A percentile compares a stretch with the other conserved stretches of the same genome.
phyloP scores from a whole-genome alignment of 768 basidiomycete species.

The Pisolithus marmoratus region DNA sequence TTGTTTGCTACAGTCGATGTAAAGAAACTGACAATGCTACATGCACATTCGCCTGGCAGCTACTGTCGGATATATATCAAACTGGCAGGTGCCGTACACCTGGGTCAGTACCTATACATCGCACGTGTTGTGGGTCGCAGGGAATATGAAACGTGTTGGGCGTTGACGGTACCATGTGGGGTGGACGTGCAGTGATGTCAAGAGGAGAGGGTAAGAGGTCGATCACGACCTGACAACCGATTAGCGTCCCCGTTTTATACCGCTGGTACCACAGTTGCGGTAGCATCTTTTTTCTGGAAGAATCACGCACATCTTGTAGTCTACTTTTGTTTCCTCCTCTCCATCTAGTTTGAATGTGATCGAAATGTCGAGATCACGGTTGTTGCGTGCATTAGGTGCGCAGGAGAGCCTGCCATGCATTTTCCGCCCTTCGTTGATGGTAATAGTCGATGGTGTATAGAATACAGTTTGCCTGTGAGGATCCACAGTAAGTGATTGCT shows the following conservation, averaged over 20 bases:
- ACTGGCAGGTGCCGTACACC: conserved; percentile 3
- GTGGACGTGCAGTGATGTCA: conserved; percentile 7
- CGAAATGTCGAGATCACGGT: conserved; percentile 89
- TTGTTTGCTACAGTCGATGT: neutral
- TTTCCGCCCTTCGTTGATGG: conserved; percentile 61
- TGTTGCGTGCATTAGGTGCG: conserved; percentile 87
- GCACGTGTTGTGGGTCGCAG: conserved; percentile 1
- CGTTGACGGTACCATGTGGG: neutral
- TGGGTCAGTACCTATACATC: conserved; percentile 22
- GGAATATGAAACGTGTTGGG: neutral
- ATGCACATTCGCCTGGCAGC: neutral
- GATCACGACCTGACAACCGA: conserved; percentile 71
- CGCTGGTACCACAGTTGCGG: conserved; percentile 5
- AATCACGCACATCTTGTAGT: conserved; percentile 83
- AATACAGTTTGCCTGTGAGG: conserved; percentile 85
- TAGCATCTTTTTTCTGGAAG: conserved; percentile 13
- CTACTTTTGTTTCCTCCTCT: conserved; percentile 32
- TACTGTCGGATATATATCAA: neutral
- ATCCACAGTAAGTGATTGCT: conserved; percentile 2
- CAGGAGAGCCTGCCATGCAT: conserved; percentile 72
- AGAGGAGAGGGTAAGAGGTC: conserved; percentile 1
- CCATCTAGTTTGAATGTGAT: conserved; percentile 58
- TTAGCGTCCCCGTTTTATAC: conserved; percentile 44
- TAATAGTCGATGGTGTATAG: conserved; percentile 81
- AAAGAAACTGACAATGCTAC: neutral